Conservation (phyloP, 495 filamentous ascomycete genomes). For the Amphirosellinia nigrospora region DNA sequence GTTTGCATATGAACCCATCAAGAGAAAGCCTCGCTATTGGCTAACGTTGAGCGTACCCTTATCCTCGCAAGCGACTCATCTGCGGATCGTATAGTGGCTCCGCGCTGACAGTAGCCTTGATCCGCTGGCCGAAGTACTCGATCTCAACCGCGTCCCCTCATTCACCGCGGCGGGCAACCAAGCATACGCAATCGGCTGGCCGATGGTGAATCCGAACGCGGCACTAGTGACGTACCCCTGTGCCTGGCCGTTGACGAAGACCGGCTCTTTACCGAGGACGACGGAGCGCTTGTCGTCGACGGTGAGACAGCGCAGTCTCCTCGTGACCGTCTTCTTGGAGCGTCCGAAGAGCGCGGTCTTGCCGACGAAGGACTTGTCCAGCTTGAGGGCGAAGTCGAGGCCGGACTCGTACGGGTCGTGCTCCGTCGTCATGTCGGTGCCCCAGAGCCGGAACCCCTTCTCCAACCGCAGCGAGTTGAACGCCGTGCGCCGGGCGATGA, state of each 20-base stretch:
- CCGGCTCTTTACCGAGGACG: slow-evolving; percentile 58
- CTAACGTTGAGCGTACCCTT: not conserved
- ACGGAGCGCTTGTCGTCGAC: slow-evolving; percentile 54
- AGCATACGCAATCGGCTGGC: slow-evolving; percentile 54
- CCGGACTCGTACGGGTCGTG: slow-evolving; percentile 58
- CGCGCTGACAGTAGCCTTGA: slow-evolving; percentile 48
- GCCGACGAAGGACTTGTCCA: slow-evolving; percentile 43
- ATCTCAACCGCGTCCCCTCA: slow-evolving; percentile 51
- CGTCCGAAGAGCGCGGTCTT: slow-evolving; percentile 38
- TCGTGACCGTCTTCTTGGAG: slow-evolving; percentile 38
- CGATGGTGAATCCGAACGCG: slow-evolving; percentile 54
- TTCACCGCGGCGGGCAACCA: slow-evolving; percentile 48
- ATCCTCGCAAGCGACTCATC: slow-evolving; percentile 21
- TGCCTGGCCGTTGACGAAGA: slow-evolving; percentile 45
- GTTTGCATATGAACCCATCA: not conserved
- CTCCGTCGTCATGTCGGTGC: slow-evolving; percentile 55
- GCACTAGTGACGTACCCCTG: slow-evolving; percentile 57
- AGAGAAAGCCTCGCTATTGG: not conserved
- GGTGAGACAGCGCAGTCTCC: slow-evolving; percentile 42
- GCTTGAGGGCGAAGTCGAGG: slow-evolving; percentile 43
- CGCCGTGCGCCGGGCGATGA: slow-evolving; percentile 53
- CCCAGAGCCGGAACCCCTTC: slow-evolving; percentile 53
- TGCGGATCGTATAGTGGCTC: slow-evolving; percentile 23
- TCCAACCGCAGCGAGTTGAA: slow-evolving; percentile 57
- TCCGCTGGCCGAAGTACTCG: slow-evolving; percentile 54